A percentile compares a stretch with the other conserved stretches of the same genome.
Evolutionary conservation across 208 protist species (phyloP).

Genomic region (Trypanosoma mega): DNA sequence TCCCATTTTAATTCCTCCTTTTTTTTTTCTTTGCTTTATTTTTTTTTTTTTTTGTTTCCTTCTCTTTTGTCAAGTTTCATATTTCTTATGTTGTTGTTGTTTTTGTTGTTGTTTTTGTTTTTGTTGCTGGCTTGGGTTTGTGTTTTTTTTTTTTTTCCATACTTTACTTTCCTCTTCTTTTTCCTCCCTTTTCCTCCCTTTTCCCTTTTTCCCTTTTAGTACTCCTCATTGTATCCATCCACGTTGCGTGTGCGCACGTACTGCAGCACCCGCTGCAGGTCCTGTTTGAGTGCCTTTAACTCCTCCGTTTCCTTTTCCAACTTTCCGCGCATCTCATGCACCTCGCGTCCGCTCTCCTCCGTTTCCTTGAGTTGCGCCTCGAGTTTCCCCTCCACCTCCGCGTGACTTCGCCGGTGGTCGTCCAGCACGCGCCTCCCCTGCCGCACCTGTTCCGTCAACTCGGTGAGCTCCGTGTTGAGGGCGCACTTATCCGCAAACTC

Average conservation of each 20-base stretch:
- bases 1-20: background rate
- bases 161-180: background rate
- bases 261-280: slow-evolving; percentile 76
- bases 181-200: background rate
- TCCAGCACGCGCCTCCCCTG: slow-evolving; percentile 62
- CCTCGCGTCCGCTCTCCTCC: slow-evolving; percentile 57
- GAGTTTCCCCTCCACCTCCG: slow-evolving; percentile 37
- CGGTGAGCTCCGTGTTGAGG: slow-evolving; percentile 50
- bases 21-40: slow-evolving; percentile 7
- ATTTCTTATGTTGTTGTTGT: slow-evolving; percentile 5
- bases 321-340: slow-evolving; percentile 51
- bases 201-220: background rate
- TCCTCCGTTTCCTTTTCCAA: slow-evolving; percentile 65
- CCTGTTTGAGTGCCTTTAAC: slow-evolving; percentile 65
- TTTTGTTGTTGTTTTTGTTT: slow-evolving; percentile 8
- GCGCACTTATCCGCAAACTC: slow-evolving; percentile 40
- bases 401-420: slow-evolving; percentile 39
- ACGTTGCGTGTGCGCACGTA: slow-evolving; percentile 74
- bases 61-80: background rate
- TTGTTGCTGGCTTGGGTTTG: background rate
- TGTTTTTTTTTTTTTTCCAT: slow-evolving; percentile 2
- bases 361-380: slow-evolving; percentile 47
- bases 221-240: slow-evolving; percentile 18
- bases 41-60: background rate
- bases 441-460: slow-evolving; percentile 73